Conservation (phyloP, 495 filamentous ascomycete genomes). For the Darksidea phi region DNA sequence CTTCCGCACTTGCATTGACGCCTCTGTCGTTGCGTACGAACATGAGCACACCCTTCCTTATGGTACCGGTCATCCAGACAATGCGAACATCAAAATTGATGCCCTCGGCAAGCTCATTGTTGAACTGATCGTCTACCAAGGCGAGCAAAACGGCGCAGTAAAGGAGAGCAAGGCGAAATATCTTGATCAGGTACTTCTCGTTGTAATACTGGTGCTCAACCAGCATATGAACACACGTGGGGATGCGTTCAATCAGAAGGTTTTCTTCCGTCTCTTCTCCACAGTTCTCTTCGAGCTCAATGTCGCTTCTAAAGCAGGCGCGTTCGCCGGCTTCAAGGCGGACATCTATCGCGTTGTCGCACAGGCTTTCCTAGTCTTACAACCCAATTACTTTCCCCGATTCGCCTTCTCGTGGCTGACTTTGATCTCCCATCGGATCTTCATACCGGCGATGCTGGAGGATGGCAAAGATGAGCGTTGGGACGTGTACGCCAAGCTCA, state of each 20-base stretch:
- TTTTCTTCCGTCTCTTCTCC: slow-evolving; percentile 90
- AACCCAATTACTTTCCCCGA: slow-evolving; percentile 71
- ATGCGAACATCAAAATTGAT: slow-evolving; percentile 75
- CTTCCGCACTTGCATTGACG: slow-evolving; percentile 77
- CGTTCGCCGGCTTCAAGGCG: slow-evolving; percentile 56
- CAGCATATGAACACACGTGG: slow-evolving; percentile 79
- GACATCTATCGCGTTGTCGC: slow-evolving; percentile 72
- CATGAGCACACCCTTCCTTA: slow-evolving; percentile 53
- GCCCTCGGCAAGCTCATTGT: slow-evolving; percentile 82
- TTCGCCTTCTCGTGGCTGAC: slow-evolving; percentile 84
- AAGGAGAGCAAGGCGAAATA: slow-evolving; percentile 61
- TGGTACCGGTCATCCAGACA: slow-evolving; percentile 60
- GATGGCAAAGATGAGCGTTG: slow-evolving; percentile 56
- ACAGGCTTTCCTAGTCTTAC: slow-evolving; percentile 68
- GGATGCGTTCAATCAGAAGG: slow-evolving; percentile 79
- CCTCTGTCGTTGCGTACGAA: slow-evolving; percentile 73
- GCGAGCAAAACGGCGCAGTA: slow-evolving; percentile 57
- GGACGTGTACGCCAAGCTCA: slow-evolving; percentile 69
- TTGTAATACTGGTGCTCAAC: slow-evolving; percentile 78
- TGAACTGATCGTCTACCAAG: slow-evolving; percentile 66
- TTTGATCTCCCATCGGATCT: slow-evolving; percentile 78
- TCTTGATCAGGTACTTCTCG: slow-evolving; percentile 69
- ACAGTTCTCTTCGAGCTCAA: slow-evolving; percentile 73
- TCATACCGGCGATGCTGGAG: slow-evolving; percentile 77
- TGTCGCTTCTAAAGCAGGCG: slow-evolving; percentile 38